Evolutionary conservation across 2,329 filamentous ascomycete genomes (phyloP).

Genomic region (Escovopsis sp.): DNA sequence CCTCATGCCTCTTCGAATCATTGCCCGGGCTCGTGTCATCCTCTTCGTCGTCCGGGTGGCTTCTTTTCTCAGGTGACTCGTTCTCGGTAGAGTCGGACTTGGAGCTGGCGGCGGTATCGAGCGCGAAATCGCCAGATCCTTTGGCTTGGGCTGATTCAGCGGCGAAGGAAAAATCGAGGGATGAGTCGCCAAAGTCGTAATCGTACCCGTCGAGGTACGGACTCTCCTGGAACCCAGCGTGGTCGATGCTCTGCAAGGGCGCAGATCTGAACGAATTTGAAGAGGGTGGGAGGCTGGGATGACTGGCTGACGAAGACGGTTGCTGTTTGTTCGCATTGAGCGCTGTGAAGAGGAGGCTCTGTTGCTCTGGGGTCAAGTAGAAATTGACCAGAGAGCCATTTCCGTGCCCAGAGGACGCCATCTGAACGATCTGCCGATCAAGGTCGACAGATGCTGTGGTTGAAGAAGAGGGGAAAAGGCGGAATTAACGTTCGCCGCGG

Average conservation of each 20-base stretch:
- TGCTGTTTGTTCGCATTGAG: constrained; percentile 52
- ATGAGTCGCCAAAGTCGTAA: constrained; percentile 62
- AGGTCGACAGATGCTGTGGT: background rate
- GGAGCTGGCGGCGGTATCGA: constrained; percentile 22
- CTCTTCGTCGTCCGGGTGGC: constrained; percentile 55
- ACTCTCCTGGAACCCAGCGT: constrained; percentile 49
- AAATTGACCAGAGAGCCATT: constrained; percentile 37
- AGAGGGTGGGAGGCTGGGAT: constrained; percentile 25
- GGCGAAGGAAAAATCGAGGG: constrained; percentile 52
- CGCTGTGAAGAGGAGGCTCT: constrained; percentile 60
- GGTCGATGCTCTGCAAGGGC: constrained; percentile 25
- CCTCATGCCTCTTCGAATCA: constrained; percentile 59
- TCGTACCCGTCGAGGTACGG: constrained; percentile 69
- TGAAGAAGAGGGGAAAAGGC: background rate
- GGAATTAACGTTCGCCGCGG: background rate
- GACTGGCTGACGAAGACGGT: constrained; percentile 14
- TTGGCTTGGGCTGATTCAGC: constrained; percentile 49
- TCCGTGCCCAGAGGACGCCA: constrained; percentile 36
- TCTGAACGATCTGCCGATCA: constrained; percentile 12
- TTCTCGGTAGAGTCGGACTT: constrained; percentile 45
- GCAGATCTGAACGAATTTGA: constrained; percentile 35
- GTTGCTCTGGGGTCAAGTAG: constrained; percentile 61
- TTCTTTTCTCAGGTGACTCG: constrained; percentile 50
- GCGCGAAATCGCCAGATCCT: constrained; percentile 46
- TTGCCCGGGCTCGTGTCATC: constrained; percentile 38